These are phyloP conservation scores for Nelumbo lutea DNA, from an alignment of 164 flowering plant species.

Conservation along the genomic window DNA sequence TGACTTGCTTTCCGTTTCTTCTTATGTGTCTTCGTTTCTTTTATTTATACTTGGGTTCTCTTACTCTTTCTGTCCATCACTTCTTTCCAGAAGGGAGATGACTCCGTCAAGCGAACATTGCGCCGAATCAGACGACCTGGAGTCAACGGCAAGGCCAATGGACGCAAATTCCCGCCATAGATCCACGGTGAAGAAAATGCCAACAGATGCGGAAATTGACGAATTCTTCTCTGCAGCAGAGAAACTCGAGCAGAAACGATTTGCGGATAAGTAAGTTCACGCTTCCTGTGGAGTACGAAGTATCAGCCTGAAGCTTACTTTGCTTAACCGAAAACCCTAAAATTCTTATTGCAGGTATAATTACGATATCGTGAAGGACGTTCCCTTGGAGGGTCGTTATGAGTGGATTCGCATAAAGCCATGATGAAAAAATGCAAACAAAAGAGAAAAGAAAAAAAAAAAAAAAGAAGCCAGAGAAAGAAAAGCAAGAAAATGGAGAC, in stretches of 20 bases:
- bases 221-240: slow-evolving; percentile 58
- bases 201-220: slow-evolving; percentile 53
- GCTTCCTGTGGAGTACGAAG: slow-evolving; percentile 1
- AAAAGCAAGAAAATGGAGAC: not conserved
- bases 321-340: slow-evolving; percentile 7
- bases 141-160: slow-evolving; percentile 22
- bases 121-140: slow-evolving; percentile 32
- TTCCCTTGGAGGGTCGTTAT: slow-evolving; percentile 67
- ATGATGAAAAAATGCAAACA: slow-evolving; percentile 11
- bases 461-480: not conserved
- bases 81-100: slow-evolving; percentile 28
- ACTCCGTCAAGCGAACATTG: slow-evolving; percentile 32
- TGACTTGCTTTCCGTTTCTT: not conserved
- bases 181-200: slow-evolving; percentile 22
- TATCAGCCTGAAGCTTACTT: slow-evolving; percentile 10
- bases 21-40: not conserved
- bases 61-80: not conserved
- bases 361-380: slow-evolving; percentile 60
- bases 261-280: slow-evolving; percentile 54
- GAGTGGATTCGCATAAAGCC: slow-evolving; percentile 62
- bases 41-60: not conserved
- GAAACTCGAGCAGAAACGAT: slow-evolving; percentile 49
- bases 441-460: not conserved
- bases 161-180: slow-evolving; percentile 7
- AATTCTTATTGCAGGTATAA: slow-evolving; percentile 51